Evolutionary conservation across 768 basidiomycete genomes (phyloP), one percentile per base, ranked within the genome.

Genomic region (Kwoniella dendrophila): DNA sequence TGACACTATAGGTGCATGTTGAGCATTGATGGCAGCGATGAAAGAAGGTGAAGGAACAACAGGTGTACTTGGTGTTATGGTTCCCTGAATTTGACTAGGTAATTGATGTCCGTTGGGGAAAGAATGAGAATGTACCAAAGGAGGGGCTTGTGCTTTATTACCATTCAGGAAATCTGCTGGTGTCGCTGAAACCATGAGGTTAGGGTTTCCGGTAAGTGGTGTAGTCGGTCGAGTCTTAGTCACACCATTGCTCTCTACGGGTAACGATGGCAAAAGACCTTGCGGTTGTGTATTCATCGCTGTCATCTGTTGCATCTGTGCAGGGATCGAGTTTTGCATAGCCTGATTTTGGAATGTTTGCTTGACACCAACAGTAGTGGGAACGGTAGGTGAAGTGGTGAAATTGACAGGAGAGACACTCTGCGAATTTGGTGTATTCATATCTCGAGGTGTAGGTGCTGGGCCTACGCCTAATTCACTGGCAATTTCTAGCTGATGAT

Each of bases 81-180:
- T 34, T 29, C 60, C 54, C 52, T 73, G 68, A 29, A 72, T 48
- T 53, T 76, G 72, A 57, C 68, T 70, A 4, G 74, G 78, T 0
- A 74, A 56, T 44, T 77, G 72, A 57, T 75, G 73, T 7, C 72
- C 74, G 27, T 76, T 76, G 3, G 79, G 79, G 63, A 73, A 80
- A 7, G 78, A 79, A 53, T 80, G 79, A 3, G 78, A 75, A 61
- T 79, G 78, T 3, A 76, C 59, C 24, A 80, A 56, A 26, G 74
- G 70, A 2, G 77, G 77, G 26, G 77, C 68, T 26, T 53, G 59
- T 3, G 24, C 47, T 27, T 58, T 45, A 38, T 66, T 64, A 36
- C 59, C 36, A 11, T 43, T 59, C 18, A 32, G 43, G 27, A 33
- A 20, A 22, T 34, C 30, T 20, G 33, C 8, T 10, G 40, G n/a